Percentiles rank a stretch among this genome's conserved stretches.
Evolutionary conservation across 2,329 filamentous ascomycete species (phyloP).

Genomic region (Aspergillus sojae): DNA sequence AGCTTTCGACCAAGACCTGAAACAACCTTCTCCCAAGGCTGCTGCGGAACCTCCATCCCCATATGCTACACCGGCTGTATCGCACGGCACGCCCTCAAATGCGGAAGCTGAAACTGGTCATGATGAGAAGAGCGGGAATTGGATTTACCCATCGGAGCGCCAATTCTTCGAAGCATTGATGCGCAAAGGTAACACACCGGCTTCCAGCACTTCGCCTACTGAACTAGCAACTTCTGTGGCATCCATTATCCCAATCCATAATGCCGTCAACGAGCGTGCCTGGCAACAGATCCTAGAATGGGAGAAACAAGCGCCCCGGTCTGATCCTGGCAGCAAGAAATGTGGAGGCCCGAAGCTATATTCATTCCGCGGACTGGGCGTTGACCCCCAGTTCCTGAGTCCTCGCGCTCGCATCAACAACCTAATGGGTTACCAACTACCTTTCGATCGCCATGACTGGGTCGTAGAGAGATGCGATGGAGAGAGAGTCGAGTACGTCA

Average conservation of each 20-base stretch:
- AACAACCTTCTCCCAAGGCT: conserved; percentile 24
- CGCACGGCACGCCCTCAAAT: conserved; percentile 62
- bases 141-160: conserved; percentile 94
- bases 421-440: conserved; percentile 81
- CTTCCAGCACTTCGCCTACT: conserved; percentile 45
- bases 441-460: conserved; percentile 98
- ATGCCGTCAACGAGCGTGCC: conserved; percentile 95
- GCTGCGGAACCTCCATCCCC: conserved; percentile 33
- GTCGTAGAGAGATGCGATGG: conserved; percentile 86
- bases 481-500: conserved; percentile 82
- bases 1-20: conserved; percentile 41
- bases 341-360: conserved; percentile 80
- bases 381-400: conserved; percentile 62
- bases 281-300: conserved; percentile 90
- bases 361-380: conserved; percentile 72
- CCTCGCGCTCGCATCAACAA: conserved; percentile 83
- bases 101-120: conserved; percentile 76
- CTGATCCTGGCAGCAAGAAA: conserved; percentile 60
- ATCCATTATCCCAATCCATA: conserved; percentile 94
- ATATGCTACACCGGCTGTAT: conserved; percentile 32
- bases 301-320: conserved; percentile 69
- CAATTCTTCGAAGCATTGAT: conserved; percentile 98
- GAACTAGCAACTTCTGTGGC: conserved; percentile 73
- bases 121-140: conserved; percentile 74
- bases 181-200: conserved; percentile 79